These are phyloP conservation scores for Cutaneotrichosporon curvatum DNA, from an alignment of 1,284 basidiomycete genomes.

Conservation along the genomic window DNA sequence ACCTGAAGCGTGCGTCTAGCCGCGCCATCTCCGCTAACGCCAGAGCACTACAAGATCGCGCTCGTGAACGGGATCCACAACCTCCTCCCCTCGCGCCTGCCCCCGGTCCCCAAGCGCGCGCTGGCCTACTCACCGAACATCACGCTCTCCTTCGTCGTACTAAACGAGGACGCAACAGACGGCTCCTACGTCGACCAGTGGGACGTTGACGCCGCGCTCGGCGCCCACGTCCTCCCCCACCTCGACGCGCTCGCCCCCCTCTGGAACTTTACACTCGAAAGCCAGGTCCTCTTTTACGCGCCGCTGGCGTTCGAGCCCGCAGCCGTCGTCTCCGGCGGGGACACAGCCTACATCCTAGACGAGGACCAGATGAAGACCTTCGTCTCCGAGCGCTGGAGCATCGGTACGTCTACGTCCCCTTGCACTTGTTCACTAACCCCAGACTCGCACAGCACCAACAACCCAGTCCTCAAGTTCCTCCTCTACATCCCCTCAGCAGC, in stretches of 20 bases:
- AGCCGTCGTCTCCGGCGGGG: neutral
- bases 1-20: constrained; percentile 24
- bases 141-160: constrained; percentile 51
- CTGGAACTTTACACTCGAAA: constrained; percentile 88
- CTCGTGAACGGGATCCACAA: constrained; percentile 55
- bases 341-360: constrained; percentile 48
- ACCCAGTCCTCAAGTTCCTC: constrained; percentile 87
- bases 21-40: neutral
- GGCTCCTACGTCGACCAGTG: constrained; percentile 60
- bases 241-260: constrained; percentile 57
- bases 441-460: constrained; percentile 57
- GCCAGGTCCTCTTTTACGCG: constrained; percentile 85
- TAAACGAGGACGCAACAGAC: constrained; percentile 77
- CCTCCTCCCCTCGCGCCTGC: constrained; percentile 50
- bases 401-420: constrained; percentile 58
- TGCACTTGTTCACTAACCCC: neutral
- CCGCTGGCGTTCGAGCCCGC: constrained; percentile 71
- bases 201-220: constrained; percentile 61
- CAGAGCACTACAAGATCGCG: constrained; percentile 33
- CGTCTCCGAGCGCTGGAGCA: constrained; percentile 86
- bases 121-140: constrained; percentile 65
- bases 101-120: constrained; percentile 37
- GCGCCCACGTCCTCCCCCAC: constrained; percentile 65
- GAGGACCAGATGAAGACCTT: constrained; percentile 81
- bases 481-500: constrained; percentile 72